Base-by-base conservation (phyloP, 2,329 filamentous ascomycete species). In the Tolypocladium endophyticum region DNA sequence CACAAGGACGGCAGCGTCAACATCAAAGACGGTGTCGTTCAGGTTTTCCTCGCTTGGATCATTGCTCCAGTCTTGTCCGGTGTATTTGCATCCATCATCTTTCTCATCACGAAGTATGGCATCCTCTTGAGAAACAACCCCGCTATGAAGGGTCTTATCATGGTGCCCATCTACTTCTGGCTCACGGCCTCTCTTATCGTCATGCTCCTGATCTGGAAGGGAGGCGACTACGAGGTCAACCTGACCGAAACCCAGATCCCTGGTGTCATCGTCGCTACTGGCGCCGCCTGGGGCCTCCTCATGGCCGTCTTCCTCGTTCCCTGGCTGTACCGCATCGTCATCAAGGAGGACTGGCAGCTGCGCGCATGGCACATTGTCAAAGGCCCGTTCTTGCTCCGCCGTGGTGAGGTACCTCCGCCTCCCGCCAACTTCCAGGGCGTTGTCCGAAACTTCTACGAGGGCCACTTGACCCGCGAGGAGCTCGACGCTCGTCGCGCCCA, bases 171-270 rank as follows among this genome's bases (percentile, higher is more conserved):
- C 59, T 86, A 84, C 72, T 84, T 85, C 66, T 80, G 75, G 66
- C 65, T 84, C 52, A 83, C 83, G 0, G 77, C 78, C 18, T 76
- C 76, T 23, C 76, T 85, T 14, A 73, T 85, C 18, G 76, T 77
- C 65, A 82, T 89, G 68, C 81, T 88, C 61, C 82, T 89, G 60
- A 77, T 87, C 63, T 81, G 77, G 78, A 80, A 80, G 70, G 79
- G 78, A 41, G 78, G 74, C 45, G 69, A 68, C 62, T 77, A 77
- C 66, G 66, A 71, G 55, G 69, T 85, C 61, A 74, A 76, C 12
- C 74, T 86, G 41, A 78, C 72, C 47, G 75, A 79, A 30, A 70
- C 70, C 5, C 73, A 80, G 65, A 75, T 83, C 33, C 76, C 76
- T 20, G 81, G 81, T 59, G 77, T 81, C 58, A 83, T 84, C 36